phyloP scores from a whole-genome alignment of 2,329 filamentous ascomycete species.

The Penicillium freii region DNA sequence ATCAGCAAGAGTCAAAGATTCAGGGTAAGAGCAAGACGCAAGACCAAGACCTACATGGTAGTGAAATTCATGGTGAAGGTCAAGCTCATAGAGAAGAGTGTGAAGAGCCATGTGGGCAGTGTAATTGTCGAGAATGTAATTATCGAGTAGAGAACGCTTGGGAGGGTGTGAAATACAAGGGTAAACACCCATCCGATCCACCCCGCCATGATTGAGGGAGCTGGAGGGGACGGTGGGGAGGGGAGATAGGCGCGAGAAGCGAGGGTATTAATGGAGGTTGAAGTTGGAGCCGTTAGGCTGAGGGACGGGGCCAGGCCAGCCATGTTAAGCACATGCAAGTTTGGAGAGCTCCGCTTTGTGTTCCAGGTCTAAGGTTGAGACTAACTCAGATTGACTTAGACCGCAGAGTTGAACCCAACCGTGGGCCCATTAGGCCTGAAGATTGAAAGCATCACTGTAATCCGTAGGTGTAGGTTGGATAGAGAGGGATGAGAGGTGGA shows the following conservation, averaged over 20 bases:
- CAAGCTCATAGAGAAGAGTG: constrained; percentile 83
- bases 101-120: constrained; percentile 83
- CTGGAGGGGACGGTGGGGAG: constrained; percentile 31
- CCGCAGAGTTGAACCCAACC: constrained; percentile 1
- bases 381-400: constrained; percentile 3
- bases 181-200: constrained; percentile 51
- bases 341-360: constrained; percentile 16
- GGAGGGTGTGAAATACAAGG: constrained; percentile 53
- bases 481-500: neutral
- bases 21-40: neutral
- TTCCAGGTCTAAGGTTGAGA: constrained; percentile 1
- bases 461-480: neutral
- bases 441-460: constrained; percentile 8
- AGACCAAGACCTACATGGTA: constrained; percentile 66
- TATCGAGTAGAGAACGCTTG: constrained; percentile 68
- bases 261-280: constrained; percentile 10
- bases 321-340: constrained; percentile 13
- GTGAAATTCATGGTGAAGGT: constrained; percentile 99
- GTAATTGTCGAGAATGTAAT: constrained; percentile 86
- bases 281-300: constrained; percentile 21
- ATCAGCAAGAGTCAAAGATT: constrained; percentile 7
- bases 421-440: constrained; percentile 2
- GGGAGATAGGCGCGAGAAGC: constrained; percentile 18
- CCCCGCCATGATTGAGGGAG: constrained; percentile 42
- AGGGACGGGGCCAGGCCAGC: constrained; percentile 21